These are phyloP conservation scores for Polygonum maritimum DNA, from an alignment of 148 eudicot species.

Conservation along the genomic window DNA sequence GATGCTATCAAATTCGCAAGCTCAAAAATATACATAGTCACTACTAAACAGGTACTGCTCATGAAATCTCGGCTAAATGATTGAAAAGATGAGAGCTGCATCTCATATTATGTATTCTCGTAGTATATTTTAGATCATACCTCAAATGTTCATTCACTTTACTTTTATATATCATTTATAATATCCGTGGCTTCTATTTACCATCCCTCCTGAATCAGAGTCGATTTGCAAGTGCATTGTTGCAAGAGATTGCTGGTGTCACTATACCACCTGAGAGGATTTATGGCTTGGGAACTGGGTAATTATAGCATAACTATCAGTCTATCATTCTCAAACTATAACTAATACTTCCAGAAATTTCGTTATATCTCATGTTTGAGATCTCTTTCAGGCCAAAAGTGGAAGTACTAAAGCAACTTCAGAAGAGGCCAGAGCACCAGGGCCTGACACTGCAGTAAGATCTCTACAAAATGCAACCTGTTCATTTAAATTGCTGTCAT, in stretches of 20 bases:
- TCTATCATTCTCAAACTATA: not conserved
- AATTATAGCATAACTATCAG: slow-evolving; percentile 4
- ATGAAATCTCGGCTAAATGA: not conserved
- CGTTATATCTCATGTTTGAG: not conserved
- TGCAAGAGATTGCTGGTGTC: slow-evolving; percentile 86
- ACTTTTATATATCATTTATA: not conserved
- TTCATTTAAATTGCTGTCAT: not conserved
- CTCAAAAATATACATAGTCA: slow-evolving; percentile 82
- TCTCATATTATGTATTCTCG: not conserved
- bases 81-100: not conserved
- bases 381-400: slow-evolving; percentile 65
- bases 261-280: slow-evolving; percentile 83
- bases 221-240: slow-evolving; percentile 89
- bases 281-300: slow-evolving; percentile 94
- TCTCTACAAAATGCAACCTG: slow-evolving; percentile 12
- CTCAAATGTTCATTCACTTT: not conserved
- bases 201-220: slow-evolving; percentile 30
- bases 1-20: slow-evolving; percentile 91
- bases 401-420: slow-evolving; percentile 87
- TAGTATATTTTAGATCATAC: not conserved
- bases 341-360: not conserved
- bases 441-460: slow-evolving; percentile 83
- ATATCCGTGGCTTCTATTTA: slow-evolving; percentile 1
- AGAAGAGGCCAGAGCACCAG: slow-evolving; percentile 78
- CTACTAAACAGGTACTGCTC: slow-evolving; percentile 74